Base-by-base conservation (phyloP, 1,284 basidiomycete genomes). In the Cryptococcus maquisensis region DNA sequence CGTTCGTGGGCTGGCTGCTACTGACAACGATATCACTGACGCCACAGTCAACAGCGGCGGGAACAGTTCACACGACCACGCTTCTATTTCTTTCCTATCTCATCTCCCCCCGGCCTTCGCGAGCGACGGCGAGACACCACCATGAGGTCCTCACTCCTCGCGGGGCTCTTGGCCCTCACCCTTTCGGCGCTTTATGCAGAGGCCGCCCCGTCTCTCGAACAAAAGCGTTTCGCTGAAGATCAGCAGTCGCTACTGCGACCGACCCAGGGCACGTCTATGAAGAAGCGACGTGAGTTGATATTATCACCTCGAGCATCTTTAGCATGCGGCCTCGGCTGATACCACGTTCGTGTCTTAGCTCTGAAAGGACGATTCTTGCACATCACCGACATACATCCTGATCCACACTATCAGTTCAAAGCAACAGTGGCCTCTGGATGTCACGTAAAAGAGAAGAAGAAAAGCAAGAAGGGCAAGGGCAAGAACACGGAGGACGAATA, bases 331-430 rank as follows among this genome's bases (percentile, higher is more conserved):
- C 28, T n/a, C 39, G 6, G 49, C 15, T 43, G 7, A 44, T 39
- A 16, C 21, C 28, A 23, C 20, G 32, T 23, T 23, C 24, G 16
- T 9, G 21, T 21, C 23, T 37, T 57, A 74, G 72, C 65, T 45
- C 61, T 76, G 23, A 74, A 64, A 28, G 74, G 74, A 23, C 66
- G 74, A 3, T 74, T 74, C 54, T 56, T 73, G 15, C 76, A 77
- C 56, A 67, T 78, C 37, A 78, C 77, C 26, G 77, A 78, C 54
- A 69, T 77, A 24, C 77, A 78, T 51, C 77, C 77, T 4, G 77
- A 78, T 52, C 70, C 73, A 1, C 68, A 69, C 52, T 78, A 77
- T 55, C 55, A 62, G 5, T 50, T 57, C 2, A 74, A 75, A 2
- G 62, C 69, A 12, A 68, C 66, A 4, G 68, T 75, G 51, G 67